Evolutionary conservation across 1,284 basidiomycete species (phyloP).

Genomic region (Austroboletus novae-zelandiae): DNA sequence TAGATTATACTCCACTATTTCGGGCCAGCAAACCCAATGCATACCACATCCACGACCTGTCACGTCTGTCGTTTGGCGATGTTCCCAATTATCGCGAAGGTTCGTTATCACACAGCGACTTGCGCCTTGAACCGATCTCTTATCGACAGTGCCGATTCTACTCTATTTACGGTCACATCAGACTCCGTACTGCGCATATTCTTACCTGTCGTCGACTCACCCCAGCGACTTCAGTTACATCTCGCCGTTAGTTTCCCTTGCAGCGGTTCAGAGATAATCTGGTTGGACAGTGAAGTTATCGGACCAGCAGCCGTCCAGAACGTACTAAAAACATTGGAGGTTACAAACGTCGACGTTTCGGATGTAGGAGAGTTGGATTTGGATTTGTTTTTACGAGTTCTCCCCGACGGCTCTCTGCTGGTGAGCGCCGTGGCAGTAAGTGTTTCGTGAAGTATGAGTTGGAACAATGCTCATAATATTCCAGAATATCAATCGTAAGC

Average conservation of each 20-base stretch:
- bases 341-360: constrained; percentile 43
- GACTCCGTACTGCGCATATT: constrained; percentile 82
- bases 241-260: constrained; percentile 65
- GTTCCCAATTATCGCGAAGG: constrained; percentile 64
- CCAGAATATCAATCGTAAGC: constrained; percentile 85
- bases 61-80: constrained; percentile 65
- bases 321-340: constrained; percentile 31
- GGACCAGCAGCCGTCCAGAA: constrained; percentile 43
- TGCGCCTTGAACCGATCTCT: constrained; percentile 9
- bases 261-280: constrained; percentile 54
- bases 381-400: constrained; percentile 76
- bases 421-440: constrained; percentile 75
- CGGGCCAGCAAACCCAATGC: constrained; percentile 61
- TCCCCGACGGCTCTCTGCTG: constrained; percentile 68
- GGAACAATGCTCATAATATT: constrained; percentile 11
- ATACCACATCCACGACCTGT: constrained; percentile 69
- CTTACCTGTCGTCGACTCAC: constrained; percentile 83
- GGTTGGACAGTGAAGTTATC: constrained; percentile 61
- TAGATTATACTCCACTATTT: constrained; percentile 68
- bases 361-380: constrained; percentile 72
- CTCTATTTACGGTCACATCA: constrained; percentile 73
- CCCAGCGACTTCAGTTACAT: constrained; percentile 82
- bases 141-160: constrained; percentile 61
- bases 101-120: constrained; percentile 30
- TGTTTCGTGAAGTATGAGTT: neutral